Base-by-base conservation (phyloP, 108 stramenopile species). In the Halocafeteria seosinensis region DNA sequence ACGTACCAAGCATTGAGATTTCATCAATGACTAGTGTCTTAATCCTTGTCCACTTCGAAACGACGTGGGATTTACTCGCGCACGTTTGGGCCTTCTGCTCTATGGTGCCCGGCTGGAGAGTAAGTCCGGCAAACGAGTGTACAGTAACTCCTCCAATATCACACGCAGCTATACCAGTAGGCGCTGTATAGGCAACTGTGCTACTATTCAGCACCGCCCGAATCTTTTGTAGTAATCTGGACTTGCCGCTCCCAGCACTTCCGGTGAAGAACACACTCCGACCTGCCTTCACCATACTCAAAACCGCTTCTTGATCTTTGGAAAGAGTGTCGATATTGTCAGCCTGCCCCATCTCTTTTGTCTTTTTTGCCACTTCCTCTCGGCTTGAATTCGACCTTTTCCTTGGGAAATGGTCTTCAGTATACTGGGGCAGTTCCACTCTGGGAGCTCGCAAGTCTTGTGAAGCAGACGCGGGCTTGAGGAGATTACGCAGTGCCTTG, bases 1-100 rank as follows among this genome's bases (percentile, higher is more conserved):
- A n/a, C n/a, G n/a, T n/a, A n/a, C n/a, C n/a, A n/a, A 78, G 38
- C 81, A 79, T 82, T 38, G 71, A 73, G 26, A 82, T 67, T 62
- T 82, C 81, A 51, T 82, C 81, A 24, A 82, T 69, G n/a, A 82
- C 64, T 28, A 82, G 55, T 0, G 71, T 51, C 52, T 73, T 4
- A 11, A 47, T 61, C 13, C 34, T 25, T 25, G 24, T 23, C 64
- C 57, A 70, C 1, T 65, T 50, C 0, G 63, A 63, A 11, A 17
- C 3, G 1, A 29, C 67, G 6, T 21, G 31, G 29, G 9, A 4
- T 31, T 6, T 8, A 4, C 26, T 0, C 26, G 29, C 50, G 17
- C 17, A 17, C 42, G 17, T 47, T n/a, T n/a, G 42, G 17, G n/a
- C 42, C 42, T 21, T 17, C 42, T 17, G 17, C 42, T n/a, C 17